Evolutionary conservation across 2,329 filamentous ascomycete genomes (phyloP).

Genomic region (Ceratocystis ficicola): DNA sequence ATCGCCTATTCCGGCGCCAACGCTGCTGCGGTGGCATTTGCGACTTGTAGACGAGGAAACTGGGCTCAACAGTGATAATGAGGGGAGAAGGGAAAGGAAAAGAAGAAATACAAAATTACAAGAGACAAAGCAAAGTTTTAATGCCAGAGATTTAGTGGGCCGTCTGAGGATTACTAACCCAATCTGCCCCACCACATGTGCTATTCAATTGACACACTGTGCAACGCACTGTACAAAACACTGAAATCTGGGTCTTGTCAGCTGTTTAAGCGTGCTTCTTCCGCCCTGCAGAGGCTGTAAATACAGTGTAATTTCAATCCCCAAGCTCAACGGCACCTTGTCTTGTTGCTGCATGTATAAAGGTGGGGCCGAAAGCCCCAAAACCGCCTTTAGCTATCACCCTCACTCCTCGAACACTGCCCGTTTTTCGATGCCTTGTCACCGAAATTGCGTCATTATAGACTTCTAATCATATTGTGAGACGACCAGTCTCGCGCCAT

Average conservation of each 20-base stretch:
- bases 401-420: background rate
- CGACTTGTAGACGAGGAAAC: background rate
- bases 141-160: constrained; percentile 20
- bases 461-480: background rate
- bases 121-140: constrained; percentile 18
- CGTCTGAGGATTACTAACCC: constrained; percentile 11
- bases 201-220: background rate
- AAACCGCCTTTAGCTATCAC: background rate
- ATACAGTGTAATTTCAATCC: background rate
- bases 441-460: background rate
- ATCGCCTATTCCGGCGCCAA: constrained; percentile 22
- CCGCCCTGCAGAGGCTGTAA: too few species aligned
- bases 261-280: background rate
- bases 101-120: constrained; percentile 21
- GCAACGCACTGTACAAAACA: background rate
- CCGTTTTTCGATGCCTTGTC: background rate
- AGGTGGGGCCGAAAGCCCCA: background rate
- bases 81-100: constrained; percentile 21
- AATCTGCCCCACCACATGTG: background rate
- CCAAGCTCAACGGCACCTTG: background rate
- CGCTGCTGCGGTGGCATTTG: constrained; percentile 21
- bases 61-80: constrained; percentile 13
- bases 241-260: background rate
- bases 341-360: background rate
- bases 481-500: background rate